A percentile compares a stretch with the other conserved stretches of the same genome.
Evolutionary conservation across 768 basidiomycete genomes (phyloP).

Genomic region (Rhizopogon roseolus): DNA sequence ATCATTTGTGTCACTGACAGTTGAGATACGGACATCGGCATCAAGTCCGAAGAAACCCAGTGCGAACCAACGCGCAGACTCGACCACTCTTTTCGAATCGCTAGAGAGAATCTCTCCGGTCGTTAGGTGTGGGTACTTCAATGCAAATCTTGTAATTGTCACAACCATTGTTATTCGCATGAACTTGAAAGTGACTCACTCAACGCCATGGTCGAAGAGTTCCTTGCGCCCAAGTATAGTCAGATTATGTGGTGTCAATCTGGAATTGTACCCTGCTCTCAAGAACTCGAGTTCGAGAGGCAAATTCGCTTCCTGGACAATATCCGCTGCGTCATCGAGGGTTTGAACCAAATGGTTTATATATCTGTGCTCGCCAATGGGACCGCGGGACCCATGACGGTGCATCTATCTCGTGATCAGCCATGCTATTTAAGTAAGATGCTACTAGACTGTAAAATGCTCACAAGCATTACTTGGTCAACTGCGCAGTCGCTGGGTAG

Average conservation of each 20-base stretch:
- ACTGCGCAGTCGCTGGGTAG: constrained; percentile 35
- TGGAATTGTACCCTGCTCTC: constrained; percentile 26
- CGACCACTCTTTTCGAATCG: constrained; percentile 15
- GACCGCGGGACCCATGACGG: constrained; percentile 31
- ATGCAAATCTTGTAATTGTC: background rate
- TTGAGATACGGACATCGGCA: constrained; percentile 13
- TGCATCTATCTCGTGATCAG: constrained; percentile 21
- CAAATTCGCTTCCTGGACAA: constrained; percentile 21
- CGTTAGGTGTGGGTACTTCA: constrained; percentile 5
- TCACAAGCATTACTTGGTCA: constrained; percentile 34
- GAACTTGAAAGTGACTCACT: constrained; percentile 12
- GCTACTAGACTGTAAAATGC: background rate
- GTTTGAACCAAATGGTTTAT: constrained; percentile 25
- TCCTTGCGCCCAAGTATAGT: constrained; percentile 27
- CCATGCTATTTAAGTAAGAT: background rate
- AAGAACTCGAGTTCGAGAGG: constrained; percentile 26
- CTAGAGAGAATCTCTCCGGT: constrained; percentile 1
- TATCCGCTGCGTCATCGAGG: constrained; percentile 16
- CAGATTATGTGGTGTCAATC: constrained; percentile 28
- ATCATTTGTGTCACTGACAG: constrained; percentile 24
- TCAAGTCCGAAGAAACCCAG: constrained; percentile 29
- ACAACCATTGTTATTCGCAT: background rate
- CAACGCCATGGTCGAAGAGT: constrained; percentile 31
- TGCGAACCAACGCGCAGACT: constrained; percentile 34
- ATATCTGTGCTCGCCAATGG: constrained; percentile 27